Evolutionary conservation across 2,329 filamentous ascomycete species (phyloP).

Genomic region (Claviceps cyperi): DNA sequence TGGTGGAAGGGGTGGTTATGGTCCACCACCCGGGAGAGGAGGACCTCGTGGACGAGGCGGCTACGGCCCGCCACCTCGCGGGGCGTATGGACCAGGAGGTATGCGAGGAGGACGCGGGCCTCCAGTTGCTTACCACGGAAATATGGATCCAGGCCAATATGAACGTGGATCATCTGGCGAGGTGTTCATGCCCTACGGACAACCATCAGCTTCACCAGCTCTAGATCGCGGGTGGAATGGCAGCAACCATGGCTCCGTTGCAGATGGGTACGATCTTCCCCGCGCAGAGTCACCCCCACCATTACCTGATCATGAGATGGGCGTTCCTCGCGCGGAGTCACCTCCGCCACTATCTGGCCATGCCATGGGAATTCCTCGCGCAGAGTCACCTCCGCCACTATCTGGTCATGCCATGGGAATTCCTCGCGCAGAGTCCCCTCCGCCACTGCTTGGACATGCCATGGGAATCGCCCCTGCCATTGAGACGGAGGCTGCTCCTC

Average conservation of each 20-base stretch:
- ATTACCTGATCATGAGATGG: constrained; percentile 30
- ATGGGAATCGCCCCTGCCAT: constrained; percentile 44
- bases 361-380: constrained; percentile 32
- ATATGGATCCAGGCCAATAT: constrained; percentile 17
- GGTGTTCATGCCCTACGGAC: constrained; percentile 11
- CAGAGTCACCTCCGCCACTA: constrained; percentile 50
- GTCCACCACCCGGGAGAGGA: constrained; percentile 23
- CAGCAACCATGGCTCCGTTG: constrained; percentile 3
- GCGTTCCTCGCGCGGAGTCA: constrained; percentile 42
- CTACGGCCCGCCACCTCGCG: constrained; percentile 18
- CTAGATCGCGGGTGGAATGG: constrained; percentile 3
- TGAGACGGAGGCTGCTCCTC: constrained; percentile 63
- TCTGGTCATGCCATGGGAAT: constrained; percentile 27
- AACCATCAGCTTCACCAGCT: constrained; percentile 14
- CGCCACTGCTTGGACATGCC: constrained; percentile 38
- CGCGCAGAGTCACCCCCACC: constrained; percentile 54
- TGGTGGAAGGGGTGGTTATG: constrained; percentile 30
- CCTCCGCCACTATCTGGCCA: constrained; percentile 45
- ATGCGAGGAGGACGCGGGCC: constrained; percentile 18
- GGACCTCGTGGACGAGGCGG: constrained; percentile 24
- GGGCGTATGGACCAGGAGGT: constrained; percentile 14
- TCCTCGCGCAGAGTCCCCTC: constrained; percentile 49
- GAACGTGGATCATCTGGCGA: constrained; percentile 19
- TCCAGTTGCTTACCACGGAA: constrained; percentile 24
- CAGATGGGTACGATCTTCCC: constrained; percentile 35